These are phyloP conservation scores for Suillus brevipes DNA, from an alignment of 768 basidiomycete species.

Conservation along the genomic window DNA sequence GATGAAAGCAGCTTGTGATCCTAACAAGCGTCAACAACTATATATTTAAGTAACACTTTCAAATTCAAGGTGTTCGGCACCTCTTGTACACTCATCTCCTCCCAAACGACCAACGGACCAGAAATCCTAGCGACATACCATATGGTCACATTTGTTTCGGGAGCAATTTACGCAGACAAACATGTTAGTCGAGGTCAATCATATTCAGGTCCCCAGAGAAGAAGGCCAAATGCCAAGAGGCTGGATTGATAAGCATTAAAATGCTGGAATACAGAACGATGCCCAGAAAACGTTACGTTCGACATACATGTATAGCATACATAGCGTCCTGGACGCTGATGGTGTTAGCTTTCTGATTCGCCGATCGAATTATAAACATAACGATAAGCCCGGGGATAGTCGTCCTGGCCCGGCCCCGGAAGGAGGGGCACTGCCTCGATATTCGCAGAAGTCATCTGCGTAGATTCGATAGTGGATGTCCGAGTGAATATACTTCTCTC, in stretches of 20 bases:
- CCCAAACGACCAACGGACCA: too few species aligned
- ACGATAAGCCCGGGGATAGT: not conserved
- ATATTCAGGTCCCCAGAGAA: not conserved
- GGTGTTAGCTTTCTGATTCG: not conserved
- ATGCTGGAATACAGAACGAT: not conserved
- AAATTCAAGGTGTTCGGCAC: too few species aligned
- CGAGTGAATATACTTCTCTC: constrained; percentile 37
- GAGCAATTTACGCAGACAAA: not conserved
- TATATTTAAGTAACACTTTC: too few species aligned
- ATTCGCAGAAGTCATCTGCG: constrained; percentile 17
- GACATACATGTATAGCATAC: not conserved
- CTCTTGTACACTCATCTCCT: too few species aligned
- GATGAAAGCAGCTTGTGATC: too few species aligned
- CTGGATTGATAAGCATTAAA: not conserved
- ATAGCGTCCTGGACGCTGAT: not conserved
- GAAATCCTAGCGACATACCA: too few species aligned
- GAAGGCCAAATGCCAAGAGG: not conserved
- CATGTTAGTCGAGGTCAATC: not conserved
- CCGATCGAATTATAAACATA: not conserved
- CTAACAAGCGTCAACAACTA: too few species aligned
- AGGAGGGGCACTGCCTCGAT: not conserved
- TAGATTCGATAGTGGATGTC: constrained; percentile 30
- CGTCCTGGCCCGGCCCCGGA: not conserved
- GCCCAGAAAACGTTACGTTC: not conserved
- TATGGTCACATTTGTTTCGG: too few species aligned